Evolutionary conservation across 78 protist species (phyloP).

Genomic region (Dictyostelium brefeldianum): DNA sequence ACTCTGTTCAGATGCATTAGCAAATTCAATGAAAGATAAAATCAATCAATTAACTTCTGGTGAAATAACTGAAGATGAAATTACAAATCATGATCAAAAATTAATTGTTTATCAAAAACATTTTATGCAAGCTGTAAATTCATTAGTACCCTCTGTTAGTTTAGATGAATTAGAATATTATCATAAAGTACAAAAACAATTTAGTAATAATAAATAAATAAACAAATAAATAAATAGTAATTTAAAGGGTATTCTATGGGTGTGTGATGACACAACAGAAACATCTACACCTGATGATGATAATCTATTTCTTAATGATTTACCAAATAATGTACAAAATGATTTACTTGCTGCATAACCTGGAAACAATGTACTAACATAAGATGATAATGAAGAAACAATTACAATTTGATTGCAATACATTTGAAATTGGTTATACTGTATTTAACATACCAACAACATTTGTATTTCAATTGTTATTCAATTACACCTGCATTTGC

Average conservation of each 20-base stretch:
- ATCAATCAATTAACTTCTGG: slow-evolving; percentile 13
- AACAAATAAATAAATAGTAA: background rate
- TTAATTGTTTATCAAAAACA: slow-evolving; percentile 62
- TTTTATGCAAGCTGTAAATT: slow-evolving; percentile 60
- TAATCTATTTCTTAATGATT: background rate
- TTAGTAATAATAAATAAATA: slow-evolving; percentile 39
- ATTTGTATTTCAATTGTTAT: background rate
- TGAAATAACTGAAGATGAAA: slow-evolving; percentile 7
- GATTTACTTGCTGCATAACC: background rate
- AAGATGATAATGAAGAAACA: background rate
- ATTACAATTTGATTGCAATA: slow-evolving; percentile 12
- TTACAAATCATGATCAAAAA: background rate
- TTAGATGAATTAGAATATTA: slow-evolving; percentile 64
- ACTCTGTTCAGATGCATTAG: slow-evolving; percentile 72
- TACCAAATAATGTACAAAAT: background rate
- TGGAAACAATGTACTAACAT: background rate
- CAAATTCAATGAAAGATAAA: slow-evolving; percentile 67
- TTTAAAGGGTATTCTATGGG: too few species aligned
- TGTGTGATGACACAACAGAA: too few species aligned
- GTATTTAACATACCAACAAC: slow-evolving; percentile 33
- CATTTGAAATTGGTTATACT: background rate
- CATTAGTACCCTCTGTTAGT: slow-evolving; percentile 77
- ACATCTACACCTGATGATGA: background rate
- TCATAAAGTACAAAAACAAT: slow-evolving; percentile 71
- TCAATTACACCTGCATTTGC: slow-evolving; percentile 45